Evolutionary conservation across 176 grass and related monocot genomes (phyloP), one percentile per base, ranked within the genome.

Genomic region (Paspalum notatum): DNA sequence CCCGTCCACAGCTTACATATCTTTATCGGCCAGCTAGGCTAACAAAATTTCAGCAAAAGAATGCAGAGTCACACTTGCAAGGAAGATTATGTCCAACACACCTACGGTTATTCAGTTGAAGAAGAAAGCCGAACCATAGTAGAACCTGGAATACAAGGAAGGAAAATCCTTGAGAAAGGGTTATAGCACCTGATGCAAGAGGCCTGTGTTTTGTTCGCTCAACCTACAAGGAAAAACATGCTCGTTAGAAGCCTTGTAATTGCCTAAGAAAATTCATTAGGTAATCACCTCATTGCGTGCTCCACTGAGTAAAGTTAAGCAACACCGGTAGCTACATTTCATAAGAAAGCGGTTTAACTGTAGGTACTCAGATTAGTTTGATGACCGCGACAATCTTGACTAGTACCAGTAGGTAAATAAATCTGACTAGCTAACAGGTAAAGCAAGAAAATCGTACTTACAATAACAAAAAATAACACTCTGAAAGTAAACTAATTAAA

Each of bases 111-210:
- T 67, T 67, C 41, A 67, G 4, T 67, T 67, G 64, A 12, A 20
- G 40, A 44, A 67, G 18, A 44, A 43, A 67, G 1, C 9, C 9
- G 9, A 67, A 1, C 40, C 64, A 67, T 44, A 67, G 18, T 67
- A 67, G 39, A 43, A 44, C 18, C 17, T 44, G 64, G 12, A 67
- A 64, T 40, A 66, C 39, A 66, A 66, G 64, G 64, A 66, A 66
- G 17, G n/a, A n/a, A 9, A 66, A 66, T 66, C 64, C 64, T 43
- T 66, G 64, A 11, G 39, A 1, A 43, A 17, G 39, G 9, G 64
- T 69, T 47, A 69, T 18, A 47, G 43, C 66, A 69, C 66, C 43
- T 69, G 42, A 69, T 25, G 66, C 66, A 13, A 69, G n/a, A 69
- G 66, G 43, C n/a, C 66, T 69, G 11, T 0, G 15, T 69, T 47